Conservation (phyloP, 2,329 filamentous ascomycete species). For the Epichloe sylvatica region DNA sequence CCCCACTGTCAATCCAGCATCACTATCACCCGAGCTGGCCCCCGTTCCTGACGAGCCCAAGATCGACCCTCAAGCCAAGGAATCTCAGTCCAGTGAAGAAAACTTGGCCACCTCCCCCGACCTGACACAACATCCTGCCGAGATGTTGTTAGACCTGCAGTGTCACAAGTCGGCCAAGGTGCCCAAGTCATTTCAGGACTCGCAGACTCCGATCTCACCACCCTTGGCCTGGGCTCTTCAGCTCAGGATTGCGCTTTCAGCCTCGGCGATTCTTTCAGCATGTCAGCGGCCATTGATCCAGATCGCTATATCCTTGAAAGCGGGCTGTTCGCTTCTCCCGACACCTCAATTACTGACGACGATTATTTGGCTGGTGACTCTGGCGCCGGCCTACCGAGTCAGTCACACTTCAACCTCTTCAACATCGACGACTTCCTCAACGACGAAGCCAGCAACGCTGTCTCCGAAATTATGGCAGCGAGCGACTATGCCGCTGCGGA, state of each 20-base stretch:
- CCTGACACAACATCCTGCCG: constrained; percentile 99
- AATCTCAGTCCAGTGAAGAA: constrained; percentile 13
- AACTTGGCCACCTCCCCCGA: constrained; percentile 50
- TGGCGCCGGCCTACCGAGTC: constrained; percentile 30
- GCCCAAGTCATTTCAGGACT: constrained; percentile 31
- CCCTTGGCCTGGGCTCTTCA: constrained; percentile 35
- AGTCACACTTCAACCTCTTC: constrained; percentile 31
- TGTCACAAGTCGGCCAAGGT: constrained; percentile 86
- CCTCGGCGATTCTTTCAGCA: constrained; percentile 54
- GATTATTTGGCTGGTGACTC: constrained; percentile 52
- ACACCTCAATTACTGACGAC: constrained; percentile 50
- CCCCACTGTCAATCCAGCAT: constrained; percentile 46
- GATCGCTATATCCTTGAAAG: constrained; percentile 66
- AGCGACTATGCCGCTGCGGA: constrained; percentile 38
- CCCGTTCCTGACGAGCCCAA: constrained; percentile 32
- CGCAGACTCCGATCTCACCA: constrained; percentile 25
- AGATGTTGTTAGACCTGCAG: constrained; percentile 99
- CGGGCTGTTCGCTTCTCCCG: constrained; percentile 61
- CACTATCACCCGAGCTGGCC: constrained; percentile 42
- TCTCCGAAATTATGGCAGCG: constrained; percentile 34
- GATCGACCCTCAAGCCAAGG: constrained; percentile 6
- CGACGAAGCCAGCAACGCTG: constrained; percentile 33
- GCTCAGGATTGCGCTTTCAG: constrained; percentile 49
- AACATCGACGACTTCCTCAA: constrained; percentile 42
- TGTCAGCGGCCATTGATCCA: constrained; percentile 55